Evolutionary conservation across 2,329 filamentous ascomycete genomes (phyloP).

Genomic region (Beauveria asiatica): DNA sequence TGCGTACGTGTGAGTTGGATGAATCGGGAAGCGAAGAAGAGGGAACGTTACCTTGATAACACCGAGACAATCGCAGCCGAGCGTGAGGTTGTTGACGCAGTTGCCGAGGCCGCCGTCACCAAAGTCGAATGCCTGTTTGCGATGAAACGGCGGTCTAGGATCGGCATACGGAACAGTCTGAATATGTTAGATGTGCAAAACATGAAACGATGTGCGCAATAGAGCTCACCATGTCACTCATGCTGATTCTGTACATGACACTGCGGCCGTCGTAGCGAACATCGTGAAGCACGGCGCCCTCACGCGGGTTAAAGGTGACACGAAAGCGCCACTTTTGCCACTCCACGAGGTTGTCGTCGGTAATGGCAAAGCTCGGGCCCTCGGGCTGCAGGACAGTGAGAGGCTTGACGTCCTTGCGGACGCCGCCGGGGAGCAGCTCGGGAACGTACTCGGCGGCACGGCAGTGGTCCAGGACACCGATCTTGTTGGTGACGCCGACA

Average conservation of each 20-base stretch:
- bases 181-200: not conserved
- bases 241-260: slow-evolving; percentile 56
- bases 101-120: slow-evolving; percentile 58
- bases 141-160: slow-evolving; percentile 52
- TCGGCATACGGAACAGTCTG: slow-evolving; percentile 54
- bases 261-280: slow-evolving; percentile 56
- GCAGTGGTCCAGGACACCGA: slow-evolving; percentile 23
- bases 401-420: slow-evolving; percentile 47
- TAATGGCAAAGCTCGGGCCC: slow-evolving; percentile 33
- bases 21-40: too few relatives aligned
- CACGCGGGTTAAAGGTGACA: slow-evolving; percentile 60
- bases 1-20: not conserved
- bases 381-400: slow-evolving; percentile 38
- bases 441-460: slow-evolving; percentile 30
- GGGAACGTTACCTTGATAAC: slow-evolving; percentile 35
- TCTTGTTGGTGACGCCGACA: slow-evolving; percentile 13
- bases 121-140: slow-evolving; percentile 63
- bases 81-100: slow-evolving; percentile 55
- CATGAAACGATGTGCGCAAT: not conserved
- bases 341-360: slow-evolving; percentile 32
- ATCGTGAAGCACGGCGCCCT: slow-evolving; percentile 62
- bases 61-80: slow-evolving; percentile 63
- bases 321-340: slow-evolving; percentile 64
- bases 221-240: slow-evolving; percentile 55
- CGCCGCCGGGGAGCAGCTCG: slow-evolving; percentile 31